phyloP scores from a whole-genome alignment of 768 basidiomycete genomes.

The Gymnopilus junonius region DNA sequence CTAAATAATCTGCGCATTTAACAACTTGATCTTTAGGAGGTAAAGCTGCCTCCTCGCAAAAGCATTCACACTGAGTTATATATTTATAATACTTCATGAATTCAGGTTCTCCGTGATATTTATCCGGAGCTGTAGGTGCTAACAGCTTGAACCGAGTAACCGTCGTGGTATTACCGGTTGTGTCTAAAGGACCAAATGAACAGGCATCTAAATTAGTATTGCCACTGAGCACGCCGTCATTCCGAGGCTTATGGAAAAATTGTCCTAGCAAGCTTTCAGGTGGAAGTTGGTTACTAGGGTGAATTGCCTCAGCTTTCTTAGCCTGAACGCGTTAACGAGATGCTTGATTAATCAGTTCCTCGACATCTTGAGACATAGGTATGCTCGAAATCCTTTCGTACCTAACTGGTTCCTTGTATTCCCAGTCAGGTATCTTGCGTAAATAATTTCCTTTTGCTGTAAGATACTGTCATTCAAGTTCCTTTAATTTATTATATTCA shows the following conservation, averaged over 20 bases:
- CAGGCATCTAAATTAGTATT: not conserved
- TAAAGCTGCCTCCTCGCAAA: constrained; percentile 7
- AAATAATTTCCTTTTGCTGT: not conserved
- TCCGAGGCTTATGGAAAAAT: constrained; percentile 3
- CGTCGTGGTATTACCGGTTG: not conserved
- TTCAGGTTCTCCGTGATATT: constrained; percentile 14
- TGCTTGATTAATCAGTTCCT: not conserved
- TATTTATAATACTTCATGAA: constrained; percentile 14
- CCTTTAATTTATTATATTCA: not conserved
- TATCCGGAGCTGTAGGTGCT: constrained; percentile 10
- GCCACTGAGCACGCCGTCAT: not conserved
- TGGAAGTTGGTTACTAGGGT: not conserved
- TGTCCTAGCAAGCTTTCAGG: constrained; percentile 10
- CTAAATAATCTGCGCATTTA: constrained; percentile 28
- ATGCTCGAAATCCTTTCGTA: not conserved
- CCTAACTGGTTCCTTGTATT: not conserved
- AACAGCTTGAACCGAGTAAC: constrained; percentile 5
- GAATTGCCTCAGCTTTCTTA: not conserved
- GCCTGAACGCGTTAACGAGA: not conserved
- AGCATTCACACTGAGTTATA: constrained; percentile 11
- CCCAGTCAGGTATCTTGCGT: not conserved
- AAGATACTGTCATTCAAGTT: not conserved
- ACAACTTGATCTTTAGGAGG: constrained; percentile 1
- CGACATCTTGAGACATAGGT: constrained; percentile 1
- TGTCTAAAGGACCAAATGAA: not conserved